These are phyloP conservation scores for Maudiozyma pseudohumilis DNA, from an alignment of 805 yeast genomes.

Conservation along the genomic window DNA sequence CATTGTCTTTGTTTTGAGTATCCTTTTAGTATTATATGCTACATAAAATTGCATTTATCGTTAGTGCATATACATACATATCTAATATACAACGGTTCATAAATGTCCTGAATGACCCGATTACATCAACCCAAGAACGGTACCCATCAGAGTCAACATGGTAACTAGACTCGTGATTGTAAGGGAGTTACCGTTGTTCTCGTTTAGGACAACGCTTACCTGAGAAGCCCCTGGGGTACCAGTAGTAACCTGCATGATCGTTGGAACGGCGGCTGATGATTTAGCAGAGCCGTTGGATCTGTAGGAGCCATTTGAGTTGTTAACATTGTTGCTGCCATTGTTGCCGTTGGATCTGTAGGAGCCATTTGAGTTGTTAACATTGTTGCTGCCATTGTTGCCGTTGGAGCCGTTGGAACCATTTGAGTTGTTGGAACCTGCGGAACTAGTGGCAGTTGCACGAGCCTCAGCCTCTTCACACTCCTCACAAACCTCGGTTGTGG, in stretches of 20 bases:
- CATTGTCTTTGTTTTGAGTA: too few relatives aligned
- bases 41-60: too few relatives aligned
- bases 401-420: slow-evolving; percentile 2
- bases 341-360: slow-evolving; percentile 1
- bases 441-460: neutral
- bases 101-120: neutral
- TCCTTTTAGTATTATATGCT: too few relatives aligned
- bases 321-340: slow-evolving; percentile 4
- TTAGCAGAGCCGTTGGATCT: neutral
- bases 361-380: slow-evolving; percentile 7
- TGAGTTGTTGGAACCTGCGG: too few relatives aligned
- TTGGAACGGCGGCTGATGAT: slow-evolving; percentile 1
- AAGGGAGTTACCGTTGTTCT: slow-evolving; percentile 2
- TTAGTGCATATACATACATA: too few relatives aligned
- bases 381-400: neutral
- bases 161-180: neutral
- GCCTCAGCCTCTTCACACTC: neutral
- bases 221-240: slow-evolving; percentile 1
- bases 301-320: slow-evolving; percentile 5
- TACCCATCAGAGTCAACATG: neutral
- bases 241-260: neutral
- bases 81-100: neutral
- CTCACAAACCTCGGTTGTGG: slow-evolving; percentile 1
- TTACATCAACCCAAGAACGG: slow-evolving; percentile 3
- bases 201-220: neutral